Evolutionary conservation across 140 eudicot species (phyloP).

Genomic region (Anethum foeniculum): DNA sequence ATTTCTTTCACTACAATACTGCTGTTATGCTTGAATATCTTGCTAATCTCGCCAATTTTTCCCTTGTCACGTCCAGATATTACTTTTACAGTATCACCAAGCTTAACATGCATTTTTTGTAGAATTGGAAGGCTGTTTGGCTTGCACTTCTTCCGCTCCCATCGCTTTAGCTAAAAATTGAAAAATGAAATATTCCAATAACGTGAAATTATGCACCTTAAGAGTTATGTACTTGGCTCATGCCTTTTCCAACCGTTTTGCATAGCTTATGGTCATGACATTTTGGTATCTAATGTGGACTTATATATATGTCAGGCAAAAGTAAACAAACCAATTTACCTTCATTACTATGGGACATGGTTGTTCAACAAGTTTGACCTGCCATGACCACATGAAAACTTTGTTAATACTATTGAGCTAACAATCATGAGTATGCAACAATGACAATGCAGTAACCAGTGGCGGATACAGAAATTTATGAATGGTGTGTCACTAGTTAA

Average conservation of each 20-base stretch:
- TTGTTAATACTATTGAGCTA: not conserved
- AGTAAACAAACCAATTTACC: slow-evolving; percentile 36
- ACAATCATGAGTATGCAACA: not conserved
- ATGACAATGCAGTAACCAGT: not conserved
- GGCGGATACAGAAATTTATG: too few species aligned
- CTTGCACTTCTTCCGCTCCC: slow-evolving; percentile 94
- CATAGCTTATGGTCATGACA: not conserved
- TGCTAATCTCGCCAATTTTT: slow-evolving; percentile 68
- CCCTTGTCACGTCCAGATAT: slow-evolving; percentile 91
- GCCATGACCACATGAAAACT: slow-evolving; percentile 25
- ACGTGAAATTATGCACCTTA: not conserved
- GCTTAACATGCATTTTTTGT: slow-evolving; percentile 88
- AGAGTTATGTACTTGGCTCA: not conserved
- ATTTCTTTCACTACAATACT: slow-evolving; percentile 55
- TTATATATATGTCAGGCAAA: not conserved
- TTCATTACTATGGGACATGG: slow-evolving; percentile 45
- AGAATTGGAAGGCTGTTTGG: slow-evolving; percentile 90
- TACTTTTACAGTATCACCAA: slow-evolving; percentile 94
- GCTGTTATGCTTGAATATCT: slow-evolving; percentile 77
- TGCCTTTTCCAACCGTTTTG: not conserved
- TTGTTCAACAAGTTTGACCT: slow-evolving; percentile 45
- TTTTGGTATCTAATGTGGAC: not conserved
- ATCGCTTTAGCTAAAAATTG: slow-evolving; percentile 60
- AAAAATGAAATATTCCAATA: not conserved
- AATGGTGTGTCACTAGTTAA: too few species aligned